Base-by-base conservation (phyloP, 129 eudicot species). In the Tagetes erecta region DNA sequence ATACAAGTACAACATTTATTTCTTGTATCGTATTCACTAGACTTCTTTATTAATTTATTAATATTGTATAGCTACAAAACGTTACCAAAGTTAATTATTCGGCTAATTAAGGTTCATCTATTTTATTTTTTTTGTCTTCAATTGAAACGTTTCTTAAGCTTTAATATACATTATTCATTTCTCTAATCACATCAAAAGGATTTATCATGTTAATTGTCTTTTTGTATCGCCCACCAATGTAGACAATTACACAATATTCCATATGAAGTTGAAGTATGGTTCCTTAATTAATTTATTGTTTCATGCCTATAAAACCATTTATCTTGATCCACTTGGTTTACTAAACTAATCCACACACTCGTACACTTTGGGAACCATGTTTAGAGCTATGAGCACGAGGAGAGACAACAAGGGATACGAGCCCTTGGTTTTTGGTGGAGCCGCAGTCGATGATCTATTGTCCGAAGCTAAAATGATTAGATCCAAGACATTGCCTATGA, bases 361-460 rank as follows among this genome's bases (percentile, higher is more conserved):
- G 9, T 34, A 45, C 47, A 14, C 14, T n/a, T 11, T 13, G 1
- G 40, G 33, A 63, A 82, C 78, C 82, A 85, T 91, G 97, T 86
- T 88, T 8, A 87, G 89, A 73, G 78, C 89, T 55, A 63, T 88
- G 13, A 88, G 89, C 78, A 88, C 77, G 38, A 68, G 87, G 41
- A 81, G 76, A 77, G 65, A 83, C 14, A 6, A 37, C 59, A 34
- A 38, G 44, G 97, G 97, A 8, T 91, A 91, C 52, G 87, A 88
- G 70, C 81, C 70, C 41, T 75, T 91, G 57, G 77, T 45, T 4
- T 64, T 34, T 35, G 88, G 84, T 0, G 91, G 81, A 45, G 67
- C 80, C 27, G 42, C 75, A 0, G 40, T 76, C 0, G 80, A 76
- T 27, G 38, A 76, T 6, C 68, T 55, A 10, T 44, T 57, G 27